These are phyloP conservation scores for Cercospora sp. DNA, from an alignment of 2,329 filamentous ascomycete species.

Conservation along the genomic window DNA sequence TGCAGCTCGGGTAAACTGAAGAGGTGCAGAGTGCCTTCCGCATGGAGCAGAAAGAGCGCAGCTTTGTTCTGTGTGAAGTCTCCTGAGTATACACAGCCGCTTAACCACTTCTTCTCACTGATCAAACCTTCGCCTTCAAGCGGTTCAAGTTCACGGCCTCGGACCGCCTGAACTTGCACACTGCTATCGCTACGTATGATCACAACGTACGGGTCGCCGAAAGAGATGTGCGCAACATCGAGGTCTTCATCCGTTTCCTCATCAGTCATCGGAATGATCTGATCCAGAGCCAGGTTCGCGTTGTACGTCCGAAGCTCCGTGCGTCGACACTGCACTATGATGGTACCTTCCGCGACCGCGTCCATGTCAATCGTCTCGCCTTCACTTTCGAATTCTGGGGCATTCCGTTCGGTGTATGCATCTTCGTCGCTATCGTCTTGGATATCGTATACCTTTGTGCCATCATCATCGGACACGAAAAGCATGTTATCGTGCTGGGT, in stretches of 20 bases:
- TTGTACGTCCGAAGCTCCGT: slow-evolving; percentile 90
- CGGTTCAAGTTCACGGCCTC: slow-evolving; percentile 65
- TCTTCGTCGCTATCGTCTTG: slow-evolving; percentile 15
- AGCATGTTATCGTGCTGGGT: slow-evolving; percentile 31
- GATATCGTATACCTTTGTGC: slow-evolving; percentile 34
- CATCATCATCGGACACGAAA: slow-evolving; percentile 35
- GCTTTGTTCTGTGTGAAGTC: slow-evolving; percentile 56
- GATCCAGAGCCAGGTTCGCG: slow-evolving; percentile 82
- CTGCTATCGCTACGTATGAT: slow-evolving; percentile 82
- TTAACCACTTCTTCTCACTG: slow-evolving; percentile 70
- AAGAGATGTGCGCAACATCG: slow-evolving; percentile 74
- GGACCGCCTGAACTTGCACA: slow-evolving; percentile 72
- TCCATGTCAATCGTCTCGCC: slow-evolving; percentile 85
- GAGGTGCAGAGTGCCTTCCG: slow-evolving; percentile 69
- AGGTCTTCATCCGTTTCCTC: slow-evolving; percentile 83
- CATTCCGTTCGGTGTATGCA: slow-evolving; percentile 57
- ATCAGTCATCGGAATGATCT: slow-evolving; percentile 90
- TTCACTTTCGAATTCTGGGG: slow-evolving; percentile 88
- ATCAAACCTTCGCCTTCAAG: slow-evolving; percentile 63
- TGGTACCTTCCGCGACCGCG: slow-evolving; percentile 74
- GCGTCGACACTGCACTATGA: slow-evolving; percentile 83
- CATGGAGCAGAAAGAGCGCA: slow-evolving; percentile 74
- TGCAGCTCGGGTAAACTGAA: slow-evolving; percentile 75
- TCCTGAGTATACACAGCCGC: slow-evolving; percentile 78
- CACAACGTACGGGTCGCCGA: slow-evolving; percentile 82